These are phyloP conservation scores for Arthrobotrys pseudoclavata DNA, from an alignment of 2,329 filamentous ascomycete species.

Conservation along the genomic window DNA sequence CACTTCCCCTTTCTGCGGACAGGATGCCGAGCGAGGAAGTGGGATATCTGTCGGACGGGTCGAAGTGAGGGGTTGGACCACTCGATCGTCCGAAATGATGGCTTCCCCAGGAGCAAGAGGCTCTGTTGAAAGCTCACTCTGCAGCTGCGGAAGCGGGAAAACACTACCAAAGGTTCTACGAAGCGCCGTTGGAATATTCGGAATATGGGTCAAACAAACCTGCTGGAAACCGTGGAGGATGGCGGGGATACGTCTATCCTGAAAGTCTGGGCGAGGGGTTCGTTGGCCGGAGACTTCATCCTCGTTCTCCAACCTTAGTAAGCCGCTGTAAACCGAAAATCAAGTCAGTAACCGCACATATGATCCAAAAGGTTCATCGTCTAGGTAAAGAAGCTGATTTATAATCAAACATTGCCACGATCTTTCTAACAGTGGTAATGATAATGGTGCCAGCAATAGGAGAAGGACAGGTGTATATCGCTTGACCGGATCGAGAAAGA, in stretches of 20 bases:
- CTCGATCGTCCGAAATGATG: slow-evolving; percentile 16
- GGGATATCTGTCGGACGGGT: slow-evolving; percentile 6
- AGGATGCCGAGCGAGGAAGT: background rate
- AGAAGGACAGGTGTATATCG: slow-evolving; percentile 2
- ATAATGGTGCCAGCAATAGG: background rate
- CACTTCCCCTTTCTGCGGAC: background rate
- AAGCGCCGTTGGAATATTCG: slow-evolving; percentile 64
- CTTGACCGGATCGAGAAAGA: background rate
- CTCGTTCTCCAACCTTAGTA: slow-evolving; percentile 71
- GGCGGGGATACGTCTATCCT: slow-evolving; percentile 93
- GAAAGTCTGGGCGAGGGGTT: slow-evolving; percentile 91
- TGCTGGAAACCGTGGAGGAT: slow-evolving; percentile 97
- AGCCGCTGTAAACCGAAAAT: slow-evolving; percentile 41
- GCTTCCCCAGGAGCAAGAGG: slow-evolving; percentile 20
- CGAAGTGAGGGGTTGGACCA: slow-evolving; percentile 18
- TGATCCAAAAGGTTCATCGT: background rate
- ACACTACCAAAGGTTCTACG: slow-evolving; percentile 42
- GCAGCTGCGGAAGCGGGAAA: slow-evolving; percentile 13
- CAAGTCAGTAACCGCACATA: slow-evolving; percentile 15
- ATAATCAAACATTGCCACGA: slow-evolving; percentile 18
- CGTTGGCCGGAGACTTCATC: slow-evolving; percentile 82
- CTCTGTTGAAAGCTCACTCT: slow-evolving; percentile 49
- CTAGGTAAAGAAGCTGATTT: background rate
- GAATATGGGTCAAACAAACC: slow-evolving; percentile 91
- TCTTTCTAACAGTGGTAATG: slow-evolving; percentile 1